These are phyloP conservation scores for Penicillium palitans DNA, from an alignment of 2,329 filamentous ascomycete species.

Conservation along the genomic window DNA sequence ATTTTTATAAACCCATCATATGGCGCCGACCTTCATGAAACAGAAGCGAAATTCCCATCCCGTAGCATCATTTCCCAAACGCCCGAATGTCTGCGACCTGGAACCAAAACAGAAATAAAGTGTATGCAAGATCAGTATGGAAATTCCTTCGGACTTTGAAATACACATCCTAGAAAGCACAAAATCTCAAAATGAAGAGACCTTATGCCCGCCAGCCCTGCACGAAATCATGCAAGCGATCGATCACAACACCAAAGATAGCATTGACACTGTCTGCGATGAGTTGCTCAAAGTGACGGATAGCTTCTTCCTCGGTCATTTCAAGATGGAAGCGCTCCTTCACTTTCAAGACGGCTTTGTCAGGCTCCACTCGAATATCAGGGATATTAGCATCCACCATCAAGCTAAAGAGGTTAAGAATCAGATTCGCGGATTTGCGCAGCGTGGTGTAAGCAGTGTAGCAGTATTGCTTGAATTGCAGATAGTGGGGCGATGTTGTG, in stretches of 20 bases:
- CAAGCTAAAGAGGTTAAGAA: conserved; percentile 90
- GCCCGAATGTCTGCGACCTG: background rate
- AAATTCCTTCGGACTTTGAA: background rate
- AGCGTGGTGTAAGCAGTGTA: conserved; percentile 92
- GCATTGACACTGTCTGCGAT: conserved; percentile 90
- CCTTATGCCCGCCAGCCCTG: conserved; percentile 78
- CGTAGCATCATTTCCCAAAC: background rate
- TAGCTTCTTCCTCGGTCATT: conserved; percentile 87
- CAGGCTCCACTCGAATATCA: conserved; percentile 86
- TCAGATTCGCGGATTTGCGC: conserved; percentile 83
- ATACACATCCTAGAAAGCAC: background rate
- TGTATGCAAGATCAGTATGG: background rate
- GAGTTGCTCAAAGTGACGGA: conserved; percentile 80
- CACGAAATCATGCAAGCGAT: conserved; percentile 88
- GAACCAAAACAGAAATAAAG: background rate
- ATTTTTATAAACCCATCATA: conserved; percentile 8
- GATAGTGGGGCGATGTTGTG: conserved; percentile 74
- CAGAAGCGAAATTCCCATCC: background rate
- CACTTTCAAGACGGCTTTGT: conserved; percentile 93
- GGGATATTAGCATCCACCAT: conserved; percentile 99
- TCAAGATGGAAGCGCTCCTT: conserved; percentile 92
- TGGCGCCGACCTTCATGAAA: conserved; percentile 1
- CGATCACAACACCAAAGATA: conserved; percentile 90
- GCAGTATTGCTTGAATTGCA: conserved; percentile 90
- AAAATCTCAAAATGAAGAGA: background rate